Evolutionary conservation across 495 filamentous ascomycete genomes (phyloP).

Genomic region (Terfezia boudieri): DNA sequence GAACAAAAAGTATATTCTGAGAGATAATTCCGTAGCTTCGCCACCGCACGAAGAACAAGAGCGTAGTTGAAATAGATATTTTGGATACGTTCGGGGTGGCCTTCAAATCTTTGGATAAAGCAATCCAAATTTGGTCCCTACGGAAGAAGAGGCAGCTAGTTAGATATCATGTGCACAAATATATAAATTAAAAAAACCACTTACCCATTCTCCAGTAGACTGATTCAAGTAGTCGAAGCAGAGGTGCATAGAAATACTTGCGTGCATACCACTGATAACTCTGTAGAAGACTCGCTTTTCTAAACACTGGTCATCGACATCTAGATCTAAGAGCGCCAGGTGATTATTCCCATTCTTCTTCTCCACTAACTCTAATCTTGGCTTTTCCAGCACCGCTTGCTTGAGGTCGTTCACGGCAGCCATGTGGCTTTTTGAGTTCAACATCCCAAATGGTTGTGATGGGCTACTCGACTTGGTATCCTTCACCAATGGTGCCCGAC

Average conservation of each 20-base stretch:
- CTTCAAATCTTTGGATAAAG: constrained; percentile 64
- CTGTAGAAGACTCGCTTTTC: constrained; percentile 96
- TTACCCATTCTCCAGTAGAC: constrained; percentile 68
- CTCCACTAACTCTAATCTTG: constrained; percentile 32
- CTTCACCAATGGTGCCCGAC: constrained; percentile 21
- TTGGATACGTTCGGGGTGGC: constrained; percentile 71
- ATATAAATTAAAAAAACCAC: not conserved
- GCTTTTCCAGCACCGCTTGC: constrained; percentile 52
- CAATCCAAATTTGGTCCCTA: constrained; percentile 59
- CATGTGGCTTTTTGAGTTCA: constrained; percentile 11
- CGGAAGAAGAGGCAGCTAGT: not conserved
- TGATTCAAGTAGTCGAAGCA: constrained; percentile 96
- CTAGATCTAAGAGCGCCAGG: constrained; percentile 26
- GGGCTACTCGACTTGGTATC: constrained; percentile 4
- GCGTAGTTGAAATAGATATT: constrained; percentile 99
- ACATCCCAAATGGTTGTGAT: not conserved
- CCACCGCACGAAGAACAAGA: constrained; percentile 66
- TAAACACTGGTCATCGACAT: constrained; percentile 72
- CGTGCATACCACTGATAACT: constrained; percentile 91
- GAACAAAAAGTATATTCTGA: constrained; percentile 76
- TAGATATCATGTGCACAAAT: not conserved
- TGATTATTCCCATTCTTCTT: constrained; percentile 30
- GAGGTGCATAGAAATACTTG: constrained; percentile 82
- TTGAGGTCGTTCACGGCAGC: constrained; percentile 68
- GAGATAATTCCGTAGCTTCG: constrained; percentile 73